Percentiles rank a stretch among this genome's conserved stretches.
phyloP scores from a whole-genome alignment of 805 yeast species.

The Yarrowia sp. region DNA sequence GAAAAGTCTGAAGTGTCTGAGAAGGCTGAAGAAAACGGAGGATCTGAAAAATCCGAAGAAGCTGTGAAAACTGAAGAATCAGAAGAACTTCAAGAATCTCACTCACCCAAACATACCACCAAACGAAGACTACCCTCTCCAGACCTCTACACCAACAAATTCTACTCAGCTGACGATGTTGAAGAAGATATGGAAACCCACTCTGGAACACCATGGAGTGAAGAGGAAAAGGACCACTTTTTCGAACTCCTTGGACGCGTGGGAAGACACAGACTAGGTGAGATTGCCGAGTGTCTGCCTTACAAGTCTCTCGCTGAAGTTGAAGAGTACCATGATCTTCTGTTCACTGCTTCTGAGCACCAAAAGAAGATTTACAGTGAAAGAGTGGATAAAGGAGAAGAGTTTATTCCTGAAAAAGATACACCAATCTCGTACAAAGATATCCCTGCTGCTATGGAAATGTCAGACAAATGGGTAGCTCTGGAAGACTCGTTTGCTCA shows the following conservation, averaged over 20 bases:
- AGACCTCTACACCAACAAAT: neutral
- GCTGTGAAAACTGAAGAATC: no score
- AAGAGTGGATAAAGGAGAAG: neutral
- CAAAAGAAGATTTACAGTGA: neutral
- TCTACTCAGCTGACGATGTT: neutral
- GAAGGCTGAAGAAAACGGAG: neutral
- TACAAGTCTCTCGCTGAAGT: slow-evolving; percentile 44
- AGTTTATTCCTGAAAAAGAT: neutral
- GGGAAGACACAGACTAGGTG: slow-evolving; percentile 44
- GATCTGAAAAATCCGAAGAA: no score
- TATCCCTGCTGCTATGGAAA: slow-evolving; percentile 45
- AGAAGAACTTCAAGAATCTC: no score
- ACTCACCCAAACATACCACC: no score
- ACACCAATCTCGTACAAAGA: slow-evolving; percentile 38
- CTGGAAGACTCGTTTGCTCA: slow-evolving; percentile 40
- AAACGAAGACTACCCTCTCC: no score
- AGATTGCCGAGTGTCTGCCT: slow-evolving; percentile 42
- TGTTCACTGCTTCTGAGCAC: slow-evolving; percentile 39
- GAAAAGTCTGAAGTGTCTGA: no score
- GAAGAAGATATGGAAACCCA: neutral
- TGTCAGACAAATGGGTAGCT: slow-evolving; percentile 44
- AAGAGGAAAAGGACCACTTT: slow-evolving; percentile 44
- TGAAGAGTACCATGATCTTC: slow-evolving; percentile 44
- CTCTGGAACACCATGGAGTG: neutral
- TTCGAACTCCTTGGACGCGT: slow-evolving; percentile 43